These are phyloP conservation scores for Psilocybe cyanescens DNA, from an alignment of 768 basidiomycete genomes.

Conservation along the genomic window DNA sequence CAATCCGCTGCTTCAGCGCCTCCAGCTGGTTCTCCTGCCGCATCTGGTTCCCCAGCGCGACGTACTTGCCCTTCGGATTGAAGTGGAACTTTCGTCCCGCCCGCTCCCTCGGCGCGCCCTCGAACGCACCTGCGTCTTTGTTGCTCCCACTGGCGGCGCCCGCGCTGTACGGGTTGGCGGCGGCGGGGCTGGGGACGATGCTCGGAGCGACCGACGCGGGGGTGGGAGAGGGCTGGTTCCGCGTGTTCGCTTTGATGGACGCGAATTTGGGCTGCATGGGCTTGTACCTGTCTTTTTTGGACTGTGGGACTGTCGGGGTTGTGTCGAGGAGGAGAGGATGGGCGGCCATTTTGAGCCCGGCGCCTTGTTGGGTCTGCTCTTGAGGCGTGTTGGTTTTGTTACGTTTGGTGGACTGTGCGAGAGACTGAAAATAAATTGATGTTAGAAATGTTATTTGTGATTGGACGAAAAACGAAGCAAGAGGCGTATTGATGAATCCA, in stretches of 20 bases:
- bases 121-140: slow-evolving; percentile 64
- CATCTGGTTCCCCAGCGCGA: slow-evolving; percentile 71
- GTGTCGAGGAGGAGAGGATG: slow-evolving; percentile 84
- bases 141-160: slow-evolving; percentile 30
- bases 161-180: slow-evolving; percentile 77
- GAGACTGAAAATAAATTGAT: slow-evolving; percentile 39
- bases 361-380: slow-evolving; percentile 76
- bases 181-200: slow-evolving; percentile 34
- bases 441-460: background rate
- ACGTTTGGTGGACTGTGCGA: slow-evolving; percentile 55
- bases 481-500: background rate
- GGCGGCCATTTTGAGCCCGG: slow-evolving; percentile 88
- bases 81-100: slow-evolving; percentile 77
- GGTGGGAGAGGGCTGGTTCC: slow-evolving; percentile 44
- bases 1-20: slow-evolving; percentile 89
- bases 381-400: slow-evolving; percentile 32
- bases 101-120: slow-evolving; percentile 76
- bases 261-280: slow-evolving; percentile 99
- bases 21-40: slow-evolving; percentile 83
- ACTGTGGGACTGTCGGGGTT: slow-evolving; percentile 58
- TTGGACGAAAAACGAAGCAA: too few species aligned
- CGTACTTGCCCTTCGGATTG: slow-evolving; percentile 92
- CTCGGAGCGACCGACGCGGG: slow-evolving; percentile 49
- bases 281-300: slow-evolving; percentile 92
- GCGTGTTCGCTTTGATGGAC: slow-evolving; percentile 87